Evolutionary conservation across 1,139 yeast genomes (phyloP).

Genomic region (Meyerozyma guilliermondii): DNA sequence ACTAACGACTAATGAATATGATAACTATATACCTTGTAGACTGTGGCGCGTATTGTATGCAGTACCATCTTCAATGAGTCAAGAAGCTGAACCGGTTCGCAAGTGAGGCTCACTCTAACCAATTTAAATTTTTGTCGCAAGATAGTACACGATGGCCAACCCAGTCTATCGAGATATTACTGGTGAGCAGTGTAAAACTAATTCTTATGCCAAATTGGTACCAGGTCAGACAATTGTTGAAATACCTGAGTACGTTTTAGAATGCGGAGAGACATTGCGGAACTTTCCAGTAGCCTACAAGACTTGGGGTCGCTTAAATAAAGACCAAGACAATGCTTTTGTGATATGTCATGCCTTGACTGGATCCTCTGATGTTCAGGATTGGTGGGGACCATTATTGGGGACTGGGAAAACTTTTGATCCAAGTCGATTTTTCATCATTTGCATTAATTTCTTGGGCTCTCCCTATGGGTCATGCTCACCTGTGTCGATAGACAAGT

Average conservation of each 20-base stretch:
- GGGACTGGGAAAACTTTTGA: slow-evolving; percentile 89
- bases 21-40: neutral
- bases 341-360: slow-evolving; percentile 93
- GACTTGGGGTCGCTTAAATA: slow-evolving; percentile 86
- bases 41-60: neutral
- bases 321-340: slow-evolving; percentile 63
- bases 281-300: slow-evolving; percentile 92
- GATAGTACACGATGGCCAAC: slow-evolving; percentile 7
- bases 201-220: slow-evolving; percentile 71
- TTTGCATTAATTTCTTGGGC: slow-evolving; percentile 87
- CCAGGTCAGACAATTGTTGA: slow-evolving; percentile 77
- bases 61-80: neutral
- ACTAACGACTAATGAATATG: neutral
- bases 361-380: slow-evolving; percentile 91
- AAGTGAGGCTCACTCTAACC: no score
- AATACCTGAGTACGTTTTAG: slow-evolving; percentile 71
- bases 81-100: neutral
- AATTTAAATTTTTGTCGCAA: neutral
- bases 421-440: slow-evolving; percentile 76
- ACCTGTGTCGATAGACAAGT: slow-evolving; percentile 73
- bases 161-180: slow-evolving; percentile 33
- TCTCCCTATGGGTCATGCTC: slow-evolving; percentile 97
- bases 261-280: slow-evolving; percentile 70
- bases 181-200: slow-evolving; percentile 43
- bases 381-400: slow-evolving; percentile 98